Percentiles rank a stretch among this genome's conserved stretches.
phyloP scores from a whole-genome alignment of 257 asterid species.

The Plantago ovata region DNA sequence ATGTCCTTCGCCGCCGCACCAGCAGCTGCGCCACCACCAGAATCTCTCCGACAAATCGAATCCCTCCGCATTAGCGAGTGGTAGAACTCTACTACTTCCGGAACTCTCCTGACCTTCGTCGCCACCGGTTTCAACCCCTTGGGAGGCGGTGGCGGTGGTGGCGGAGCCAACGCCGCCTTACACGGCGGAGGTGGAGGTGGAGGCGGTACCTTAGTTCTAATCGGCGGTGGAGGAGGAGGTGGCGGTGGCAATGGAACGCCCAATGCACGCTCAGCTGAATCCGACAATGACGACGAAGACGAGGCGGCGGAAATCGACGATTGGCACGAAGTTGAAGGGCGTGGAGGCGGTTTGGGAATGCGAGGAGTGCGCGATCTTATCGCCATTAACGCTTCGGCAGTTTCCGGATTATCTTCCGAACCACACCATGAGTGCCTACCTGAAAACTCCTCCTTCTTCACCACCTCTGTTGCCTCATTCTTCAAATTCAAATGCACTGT shows the following conservation, averaged over 20 bases:
- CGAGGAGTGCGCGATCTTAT: constrained; percentile 69
- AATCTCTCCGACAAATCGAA: constrained; percentile 58
- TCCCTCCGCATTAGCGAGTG: constrained; percentile 94
- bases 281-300: constrained; percentile 46
- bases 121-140: constrained; percentile 40
- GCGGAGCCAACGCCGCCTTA: constrained; percentile 23
- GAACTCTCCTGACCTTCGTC: constrained; percentile 73
- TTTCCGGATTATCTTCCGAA: constrained; percentile 53
- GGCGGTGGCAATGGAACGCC: constrained; percentile 50
- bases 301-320: no score
- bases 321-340: constrained; percentile 61
- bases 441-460: constrained; percentile 40
- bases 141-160: constrained; percentile 41
- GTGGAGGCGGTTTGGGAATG: constrained; percentile 91
- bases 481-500: constrained; percentile 24
- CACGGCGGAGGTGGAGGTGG: constrained; percentile 39
- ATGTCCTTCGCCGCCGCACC: constrained; percentile 72
- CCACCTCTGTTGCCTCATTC: constrained; percentile 25
- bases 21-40: constrained; percentile 43
- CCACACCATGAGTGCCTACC: constrained; percentile 29
- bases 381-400: constrained; percentile 40
- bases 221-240: constrained; percentile 50
- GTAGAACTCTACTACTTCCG: constrained; percentile 94
- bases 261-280: constrained; percentile 70
- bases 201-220: constrained; percentile 25